These are phyloP conservation scores for Thelonectria rubi DNA, from an alignment of 2,329 filamentous ascomycete species.

Conservation along the genomic window DNA sequence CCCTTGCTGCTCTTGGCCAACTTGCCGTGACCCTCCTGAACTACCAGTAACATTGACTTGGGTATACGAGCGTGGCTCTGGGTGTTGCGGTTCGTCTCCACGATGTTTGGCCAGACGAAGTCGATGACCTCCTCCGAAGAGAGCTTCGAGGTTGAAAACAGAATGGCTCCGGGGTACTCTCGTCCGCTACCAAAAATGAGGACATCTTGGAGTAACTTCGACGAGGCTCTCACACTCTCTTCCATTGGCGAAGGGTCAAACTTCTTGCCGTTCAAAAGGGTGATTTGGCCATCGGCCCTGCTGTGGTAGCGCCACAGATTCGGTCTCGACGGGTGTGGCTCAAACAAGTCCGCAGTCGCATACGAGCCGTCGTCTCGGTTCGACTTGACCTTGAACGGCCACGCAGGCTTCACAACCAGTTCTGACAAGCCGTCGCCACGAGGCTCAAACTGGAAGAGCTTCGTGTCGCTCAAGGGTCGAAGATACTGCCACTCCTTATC, in stretches of 20 bases:
- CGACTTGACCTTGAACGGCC: slow-evolving; percentile 67
- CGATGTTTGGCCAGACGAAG: slow-evolving; percentile 53
- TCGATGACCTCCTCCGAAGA: slow-evolving; percentile 49
- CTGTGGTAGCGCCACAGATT: slow-evolving; percentile 71
- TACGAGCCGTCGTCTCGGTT: slow-evolving; percentile 69
- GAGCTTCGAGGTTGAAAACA: slow-evolving; percentile 55
- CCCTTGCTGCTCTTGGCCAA: slow-evolving; percentile 72
- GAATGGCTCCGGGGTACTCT: slow-evolving; percentile 64
- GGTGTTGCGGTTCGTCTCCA: slow-evolving; percentile 57
- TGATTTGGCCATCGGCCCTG: slow-evolving; percentile 68
- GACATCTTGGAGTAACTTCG: slow-evolving; percentile 58
- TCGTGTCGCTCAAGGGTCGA: slow-evolving; percentile 48
- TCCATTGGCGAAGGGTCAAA: slow-evolving; percentile 72
- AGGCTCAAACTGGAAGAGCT: slow-evolving; percentile 56
- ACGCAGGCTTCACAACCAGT: slow-evolving; percentile 61
- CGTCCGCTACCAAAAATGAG: slow-evolving; percentile 69
- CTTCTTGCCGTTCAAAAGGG: slow-evolving; percentile 73
- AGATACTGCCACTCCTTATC: slow-evolving; percentile 72
- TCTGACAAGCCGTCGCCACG: slow-evolving; percentile 57
- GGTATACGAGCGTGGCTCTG: slow-evolving; percentile 62
- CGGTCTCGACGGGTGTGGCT: slow-evolving; percentile 58
- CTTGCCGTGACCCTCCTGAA: slow-evolving; percentile 43
- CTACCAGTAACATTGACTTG: slow-evolving; percentile 59
- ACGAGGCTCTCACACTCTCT: slow-evolving; percentile 58
- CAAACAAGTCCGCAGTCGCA: slow-evolving; percentile 71